Conservation (phyloP, 148 eudicot genomes). For the Rhododendron simsii region DNA sequence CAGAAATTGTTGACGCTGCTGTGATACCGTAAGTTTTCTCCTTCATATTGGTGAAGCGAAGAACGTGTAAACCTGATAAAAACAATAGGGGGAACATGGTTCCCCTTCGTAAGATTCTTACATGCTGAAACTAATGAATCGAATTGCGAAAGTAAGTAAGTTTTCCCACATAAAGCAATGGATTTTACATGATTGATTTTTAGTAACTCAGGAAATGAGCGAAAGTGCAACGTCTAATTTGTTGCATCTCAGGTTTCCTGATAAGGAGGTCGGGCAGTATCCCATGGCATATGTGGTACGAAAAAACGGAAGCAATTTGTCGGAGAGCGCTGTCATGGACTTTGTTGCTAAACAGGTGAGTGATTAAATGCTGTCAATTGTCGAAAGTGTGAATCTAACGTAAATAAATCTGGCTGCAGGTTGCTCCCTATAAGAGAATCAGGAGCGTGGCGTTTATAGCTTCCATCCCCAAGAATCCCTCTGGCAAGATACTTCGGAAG, state of each 20-base stretch:
- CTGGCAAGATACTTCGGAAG: slow-evolving; percentile 86
- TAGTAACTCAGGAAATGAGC: no score
- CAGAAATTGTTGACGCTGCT: slow-evolving; percentile 77
- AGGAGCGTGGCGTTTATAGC: slow-evolving; percentile 62
- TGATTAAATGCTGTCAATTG: slow-evolving; percentile 11
- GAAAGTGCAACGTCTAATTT: no score
- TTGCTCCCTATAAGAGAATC: slow-evolving; percentile 86
- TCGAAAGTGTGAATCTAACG: not conserved
- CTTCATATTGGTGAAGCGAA: no score
- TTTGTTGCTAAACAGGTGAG: slow-evolving; percentile 65
- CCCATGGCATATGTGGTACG: slow-evolving; percentile 97
- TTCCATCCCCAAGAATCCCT: slow-evolving; percentile 79
- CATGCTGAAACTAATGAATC: not conserved
- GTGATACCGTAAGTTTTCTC: slow-evolving; percentile 78
- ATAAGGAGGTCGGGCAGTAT: slow-evolving; percentile 73
- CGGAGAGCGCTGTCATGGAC: slow-evolving; percentile 45
- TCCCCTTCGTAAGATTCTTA: not conserved
- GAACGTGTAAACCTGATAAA: not conserved
- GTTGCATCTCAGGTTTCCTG: slow-evolving; percentile 53
- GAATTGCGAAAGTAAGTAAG: not conserved
- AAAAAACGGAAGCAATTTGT: slow-evolving; percentile 45
- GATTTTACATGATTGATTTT: no score
- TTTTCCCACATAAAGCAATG: no score
- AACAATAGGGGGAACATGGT: no score
- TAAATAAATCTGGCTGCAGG: slow-evolving; percentile 34